These are phyloP conservation scores for Oehlia diaphana DNA, from an alignment of 192 early-diverging fungal genomes.

Conservation along the genomic window DNA sequence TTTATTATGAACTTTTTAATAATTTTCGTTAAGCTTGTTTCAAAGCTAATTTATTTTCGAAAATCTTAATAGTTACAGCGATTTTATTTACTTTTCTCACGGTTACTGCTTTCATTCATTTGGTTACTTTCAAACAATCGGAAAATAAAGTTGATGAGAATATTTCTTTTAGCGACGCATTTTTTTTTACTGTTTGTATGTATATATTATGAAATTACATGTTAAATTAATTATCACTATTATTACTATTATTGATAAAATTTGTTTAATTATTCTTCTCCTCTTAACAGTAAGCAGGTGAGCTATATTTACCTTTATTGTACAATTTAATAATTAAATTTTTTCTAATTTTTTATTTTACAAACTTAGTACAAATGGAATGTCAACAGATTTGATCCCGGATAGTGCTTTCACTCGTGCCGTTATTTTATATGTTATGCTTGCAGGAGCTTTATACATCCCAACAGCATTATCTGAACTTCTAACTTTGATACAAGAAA, in stretches of 20 bases:
- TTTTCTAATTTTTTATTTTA: not conserved
- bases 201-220: not conserved
- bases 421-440: constrained; percentile 67
- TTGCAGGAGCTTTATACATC: constrained; percentile 70
- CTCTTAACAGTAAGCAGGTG: constrained; percentile 26
- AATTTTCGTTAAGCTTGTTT: too few species aligned
- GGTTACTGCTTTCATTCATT: constrained; percentile 70
- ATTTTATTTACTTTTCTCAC: constrained; percentile 72
- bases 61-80: constrained; percentile 38
- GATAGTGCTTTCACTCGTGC: constrained; percentile 53
- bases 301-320: constrained; percentile 1
- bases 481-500: constrained; percentile 56
- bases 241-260: constrained; percentile 37
- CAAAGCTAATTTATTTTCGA: not conserved
- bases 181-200: constrained; percentile 56
- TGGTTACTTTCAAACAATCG: constrained; percentile 61
- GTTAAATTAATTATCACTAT: too few species aligned
- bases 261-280: constrained; percentile 34
- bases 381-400: constrained; percentile 67
- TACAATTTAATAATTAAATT: not conserved
- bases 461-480: constrained; percentile 66
- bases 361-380: constrained; percentile 56
- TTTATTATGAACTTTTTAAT: not conserved
- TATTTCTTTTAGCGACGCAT: constrained; percentile 53
- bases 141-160: constrained; percentile 47